A percentile compares a stretch with the other conserved stretches of the same genome.
Conservation (phyloP, 345 rosid species). For the Citrus trifoliata region DNA sequence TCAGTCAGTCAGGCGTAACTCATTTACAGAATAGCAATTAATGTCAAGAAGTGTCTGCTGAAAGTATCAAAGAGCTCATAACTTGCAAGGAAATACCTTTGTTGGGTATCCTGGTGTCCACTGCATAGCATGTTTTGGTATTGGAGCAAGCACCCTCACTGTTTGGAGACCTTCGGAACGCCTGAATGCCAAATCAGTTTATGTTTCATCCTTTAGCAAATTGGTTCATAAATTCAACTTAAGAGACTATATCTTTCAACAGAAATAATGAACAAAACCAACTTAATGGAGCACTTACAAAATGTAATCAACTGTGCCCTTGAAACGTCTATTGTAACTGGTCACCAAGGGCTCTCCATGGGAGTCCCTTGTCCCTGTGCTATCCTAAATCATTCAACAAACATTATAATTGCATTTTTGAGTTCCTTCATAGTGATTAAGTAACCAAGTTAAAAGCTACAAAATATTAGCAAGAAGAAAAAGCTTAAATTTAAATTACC, state of each 20-base stretch:
- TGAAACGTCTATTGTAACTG: conserved; percentile 82
- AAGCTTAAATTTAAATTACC: conserved; percentile 39
- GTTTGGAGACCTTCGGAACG: conserved; percentile 86
- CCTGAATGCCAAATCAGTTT: conserved; percentile 41
- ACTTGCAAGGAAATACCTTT: conserved; percentile 41
- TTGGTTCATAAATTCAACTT: background rate
- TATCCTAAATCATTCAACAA: conserved; percentile 43
- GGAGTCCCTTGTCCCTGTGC: conserved; percentile 64
- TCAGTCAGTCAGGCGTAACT: background rate
- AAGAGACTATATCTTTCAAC: background rate
- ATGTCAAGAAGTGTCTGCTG: background rate
- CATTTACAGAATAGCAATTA: background rate
- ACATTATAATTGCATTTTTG: background rate
- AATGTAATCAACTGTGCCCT: conserved; percentile 95
- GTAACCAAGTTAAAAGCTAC: background rate
- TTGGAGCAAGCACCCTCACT: conserved; percentile 82
- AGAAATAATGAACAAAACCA: background rate
- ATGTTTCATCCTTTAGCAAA: background rate
- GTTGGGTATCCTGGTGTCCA: conserved; percentile 94
- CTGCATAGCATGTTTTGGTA: conserved; percentile 83
- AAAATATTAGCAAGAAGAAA: conserved; percentile 1
- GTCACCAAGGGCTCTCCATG: conserved; percentile 83
- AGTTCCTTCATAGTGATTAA: background rate
- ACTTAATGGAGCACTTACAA: conserved; percentile 41
- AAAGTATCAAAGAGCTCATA: background rate